A percentile compares a stretch with the other conserved stretches of the same genome.
Evolutionary conservation across 164 flowering plant species (phyloP).

Genomic region (Tetrastigma voinierianum): DNA sequence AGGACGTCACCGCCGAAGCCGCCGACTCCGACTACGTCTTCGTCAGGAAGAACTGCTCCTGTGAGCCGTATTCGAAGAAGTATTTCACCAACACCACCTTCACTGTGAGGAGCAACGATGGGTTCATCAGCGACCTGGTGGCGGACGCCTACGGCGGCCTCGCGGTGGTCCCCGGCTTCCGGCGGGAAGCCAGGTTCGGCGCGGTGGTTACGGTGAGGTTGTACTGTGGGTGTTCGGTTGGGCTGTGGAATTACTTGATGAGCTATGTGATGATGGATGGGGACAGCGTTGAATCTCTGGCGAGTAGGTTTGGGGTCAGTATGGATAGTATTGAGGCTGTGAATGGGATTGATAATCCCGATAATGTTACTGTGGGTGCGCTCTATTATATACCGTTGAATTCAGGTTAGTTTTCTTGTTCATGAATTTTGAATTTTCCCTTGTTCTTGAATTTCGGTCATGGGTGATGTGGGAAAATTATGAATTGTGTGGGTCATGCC

Average conservation of each 20-base stretch:
- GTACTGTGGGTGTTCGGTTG: conserved; percentile 89
- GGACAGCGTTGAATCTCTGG: conserved; percentile 63
- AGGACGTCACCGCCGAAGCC: conserved; percentile 56
- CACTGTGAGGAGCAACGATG: conserved; percentile 52
- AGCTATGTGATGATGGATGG: conserved; percentile 81
- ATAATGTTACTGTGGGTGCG: conserved; percentile 65
- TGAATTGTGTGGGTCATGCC: too few species aligned
- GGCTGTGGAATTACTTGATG: conserved; percentile 92
- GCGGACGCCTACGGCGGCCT: conserved; percentile 61
- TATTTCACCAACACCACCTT: conserved; percentile 76
- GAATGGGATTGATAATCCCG: conserved; percentile 73
- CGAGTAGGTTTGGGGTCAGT: conserved; percentile 93
- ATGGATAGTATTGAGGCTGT: conserved; percentile 84
- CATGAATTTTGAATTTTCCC: neutral
- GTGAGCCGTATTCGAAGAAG: conserved; percentile 32
- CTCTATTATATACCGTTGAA: conserved; percentile 79
- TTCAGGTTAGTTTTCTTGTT: conserved; percentile 50
- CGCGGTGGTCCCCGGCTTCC: conserved; percentile 44
- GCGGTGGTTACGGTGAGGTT: conserved; percentile 73
- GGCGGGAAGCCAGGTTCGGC: conserved; percentile 51
- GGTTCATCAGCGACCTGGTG: conserved; percentile 52
- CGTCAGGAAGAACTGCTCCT: conserved; percentile 80
- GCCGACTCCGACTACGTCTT: conserved; percentile 38
- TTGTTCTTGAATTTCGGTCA: neutral
- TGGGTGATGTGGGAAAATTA: neutral